Conservation (phyloP, 2,329 filamentous ascomycete genomes). For the Truncatella angustata region DNA sequence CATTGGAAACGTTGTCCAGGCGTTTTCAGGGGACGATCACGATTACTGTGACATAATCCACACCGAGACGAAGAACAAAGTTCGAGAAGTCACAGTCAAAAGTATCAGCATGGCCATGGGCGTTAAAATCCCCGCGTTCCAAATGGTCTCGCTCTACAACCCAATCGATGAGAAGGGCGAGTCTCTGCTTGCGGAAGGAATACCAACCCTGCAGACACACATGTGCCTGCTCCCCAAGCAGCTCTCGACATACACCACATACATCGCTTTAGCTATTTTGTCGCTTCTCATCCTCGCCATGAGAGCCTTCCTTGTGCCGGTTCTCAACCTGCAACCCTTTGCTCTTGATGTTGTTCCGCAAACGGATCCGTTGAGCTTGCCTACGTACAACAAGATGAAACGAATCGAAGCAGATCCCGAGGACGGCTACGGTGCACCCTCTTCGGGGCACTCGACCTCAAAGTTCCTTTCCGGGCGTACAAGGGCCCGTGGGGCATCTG, state of each 20-base stretch:
- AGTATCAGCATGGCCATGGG: conserved; percentile 96
- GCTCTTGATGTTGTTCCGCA: conserved; percentile 42
- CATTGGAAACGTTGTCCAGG: conserved; percentile 77
- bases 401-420: conserved; percentile 45
- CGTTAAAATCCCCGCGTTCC: conserved; percentile 80
- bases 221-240: conserved; percentile 90
- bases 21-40: conserved; percentile 96
- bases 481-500: conserved; percentile 23
- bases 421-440: conserved; percentile 22
- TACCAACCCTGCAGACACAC: conserved; percentile 76
- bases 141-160: conserved; percentile 90
- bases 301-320: conserved; percentile 56
- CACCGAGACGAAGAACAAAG: conserved; percentile 61
- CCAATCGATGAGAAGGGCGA: conserved; percentile 66
- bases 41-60: conserved; percentile 94
- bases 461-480: conserved; percentile 30
- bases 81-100: conserved; percentile 90
- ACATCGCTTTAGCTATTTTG: conserved; percentile 61
- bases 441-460: conserved; percentile 33
- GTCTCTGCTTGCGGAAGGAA: conserved; percentile 40
- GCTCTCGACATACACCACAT: conserved; percentile 77
- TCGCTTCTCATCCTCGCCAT: conserved; percentile 48
- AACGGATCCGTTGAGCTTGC: conserved; percentile 32
- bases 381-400: conserved; percentile 52
- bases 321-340: conserved; percentile 52